Evolutionary conservation across 257 asterid genomes (phyloP).

Genomic region (Lantana camara): DNA sequence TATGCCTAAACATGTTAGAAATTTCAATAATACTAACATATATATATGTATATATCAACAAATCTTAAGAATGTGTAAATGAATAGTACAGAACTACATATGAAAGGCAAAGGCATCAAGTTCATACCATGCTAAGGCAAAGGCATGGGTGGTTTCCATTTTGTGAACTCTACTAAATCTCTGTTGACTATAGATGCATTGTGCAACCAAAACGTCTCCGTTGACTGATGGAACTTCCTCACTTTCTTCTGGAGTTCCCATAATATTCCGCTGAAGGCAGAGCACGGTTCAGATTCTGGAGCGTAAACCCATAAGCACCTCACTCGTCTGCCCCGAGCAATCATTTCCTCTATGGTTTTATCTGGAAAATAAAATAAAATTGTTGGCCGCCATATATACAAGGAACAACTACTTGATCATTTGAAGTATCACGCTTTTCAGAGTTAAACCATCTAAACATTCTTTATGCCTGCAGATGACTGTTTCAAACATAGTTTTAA

Average conservation of each 20-base stretch:
- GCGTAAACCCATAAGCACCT: constrained; percentile 86
- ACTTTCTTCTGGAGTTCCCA: constrained; percentile 94
- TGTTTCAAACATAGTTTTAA: too few species aligned
- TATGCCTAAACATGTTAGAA: background rate
- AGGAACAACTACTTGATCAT: too few species aligned
- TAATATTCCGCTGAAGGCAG: constrained; percentile 77
- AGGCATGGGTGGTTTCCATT: constrained; percentile 78
- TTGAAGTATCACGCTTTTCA: too few species aligned
- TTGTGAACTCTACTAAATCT: constrained; percentile 72
- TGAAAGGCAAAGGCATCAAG: background rate
- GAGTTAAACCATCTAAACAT: too few species aligned
- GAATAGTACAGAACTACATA: background rate
- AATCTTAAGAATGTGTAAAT: background rate
- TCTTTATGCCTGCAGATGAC: too few species aligned
- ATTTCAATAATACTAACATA: background rate
- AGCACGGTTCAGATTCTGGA: constrained; percentile 73
- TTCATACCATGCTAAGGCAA: constrained; percentile 51
- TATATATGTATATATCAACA: too few species aligned
- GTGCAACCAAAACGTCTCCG: constrained; percentile 95
- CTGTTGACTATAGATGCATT: constrained; percentile 71
- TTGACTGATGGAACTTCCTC: constrained; percentile 86
- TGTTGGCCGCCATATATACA: too few species aligned
- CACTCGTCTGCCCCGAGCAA: constrained; percentile 67
- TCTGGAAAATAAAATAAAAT: constrained; percentile 55
- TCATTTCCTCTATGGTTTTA: constrained; percentile 69